Base-by-base conservation (phyloP, 2,329 filamentous ascomycete species). In the Curvularia hawaiiensis region DNA sequence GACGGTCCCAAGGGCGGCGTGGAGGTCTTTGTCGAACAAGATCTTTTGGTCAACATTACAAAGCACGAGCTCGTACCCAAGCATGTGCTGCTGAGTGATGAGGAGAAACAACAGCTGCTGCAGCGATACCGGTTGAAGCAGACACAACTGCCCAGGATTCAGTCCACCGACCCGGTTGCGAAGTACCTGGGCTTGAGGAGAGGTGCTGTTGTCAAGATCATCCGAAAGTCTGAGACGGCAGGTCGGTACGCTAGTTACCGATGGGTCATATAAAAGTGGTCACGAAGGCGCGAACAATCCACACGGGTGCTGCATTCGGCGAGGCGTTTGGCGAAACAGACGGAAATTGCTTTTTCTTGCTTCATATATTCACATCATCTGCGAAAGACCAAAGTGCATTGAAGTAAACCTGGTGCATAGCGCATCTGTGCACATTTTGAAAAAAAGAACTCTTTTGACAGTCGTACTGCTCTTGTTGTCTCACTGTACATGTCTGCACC, bases 131-230 rank as follows among this genome's bases (percentile, higher is more conserved):
- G 95, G 48, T 80, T 99, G 77, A 98, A 97, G 86, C 95, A 99
- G 84, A 97, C 92, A 10, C 95, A 99, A 81, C 82, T 99, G 73
- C 95, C 95, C 4, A 85, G 95, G 55, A 97, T 99, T 69, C 86
- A 97, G 77, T 86, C 90, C 65, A 91, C 90, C 66, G 95, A 99
- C 76, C 95, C 95, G 3, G 92, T 99, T 51, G 91, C 95, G 26
- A 88, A 90, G 70, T 99, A 98, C 77, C 81, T 97, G 54, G 95
- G 95, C 12, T 81, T 99, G 61, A 90, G 90, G 81, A 85, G 93
- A 74, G 92, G 93, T 3, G 91, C 97, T 79, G 93, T 99, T 3
- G 95, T 99, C 71, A 99, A 99, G 86, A 99, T 99, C 70, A 97
- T 99, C 71, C 85, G 95, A 65, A 93, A 90, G 77, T 93, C 89